These are phyloP conservation scores for Hortiboletus campestris DNA, from an alignment of 768 basidiomycete species.

Conservation along the genomic window DNA sequence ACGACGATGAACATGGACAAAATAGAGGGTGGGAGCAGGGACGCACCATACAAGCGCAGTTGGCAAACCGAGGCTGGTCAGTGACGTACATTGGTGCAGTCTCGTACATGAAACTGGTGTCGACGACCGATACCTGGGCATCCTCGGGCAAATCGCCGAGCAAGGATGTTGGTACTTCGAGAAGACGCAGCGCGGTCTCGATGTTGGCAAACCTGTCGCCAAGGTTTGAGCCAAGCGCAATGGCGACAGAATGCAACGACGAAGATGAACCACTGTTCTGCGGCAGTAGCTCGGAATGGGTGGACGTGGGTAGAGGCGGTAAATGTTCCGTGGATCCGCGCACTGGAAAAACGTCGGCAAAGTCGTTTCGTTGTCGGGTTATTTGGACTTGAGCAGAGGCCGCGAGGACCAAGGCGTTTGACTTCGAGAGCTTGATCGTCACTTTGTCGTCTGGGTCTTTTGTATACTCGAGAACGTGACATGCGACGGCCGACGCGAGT, in stretches of 20 bases:
- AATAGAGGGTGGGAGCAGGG: neutral
- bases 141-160: constrained; percentile 21
- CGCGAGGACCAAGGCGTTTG: constrained; percentile 67
- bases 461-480: constrained; percentile 39
- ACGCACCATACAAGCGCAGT: constrained; percentile 87
- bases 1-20: neutral
- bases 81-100: constrained; percentile 94
- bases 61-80: constrained; percentile 86
- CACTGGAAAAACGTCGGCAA: constrained; percentile 18
- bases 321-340: neutral
- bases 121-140: constrained; percentile 44
- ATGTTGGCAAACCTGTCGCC: constrained; percentile 86
- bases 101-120: constrained; percentile 92
- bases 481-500: constrained; percentile 56
- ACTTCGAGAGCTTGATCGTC: constrained; percentile 65
- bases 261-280: neutral
- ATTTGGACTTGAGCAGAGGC: constrained; percentile 64
- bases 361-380: constrained; percentile 43
- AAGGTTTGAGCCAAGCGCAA: constrained; percentile 89
- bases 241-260: constrained; percentile 44
- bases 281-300: neutral
- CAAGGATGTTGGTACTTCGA: constrained; percentile 50
- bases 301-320: neutral
- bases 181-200: constrained; percentile 66
- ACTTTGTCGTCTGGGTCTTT: constrained; percentile 29